Evolutionary conservation across 805 yeast species (phyloP).

Genomic region (Wickerhamiella azymoides): DNA sequence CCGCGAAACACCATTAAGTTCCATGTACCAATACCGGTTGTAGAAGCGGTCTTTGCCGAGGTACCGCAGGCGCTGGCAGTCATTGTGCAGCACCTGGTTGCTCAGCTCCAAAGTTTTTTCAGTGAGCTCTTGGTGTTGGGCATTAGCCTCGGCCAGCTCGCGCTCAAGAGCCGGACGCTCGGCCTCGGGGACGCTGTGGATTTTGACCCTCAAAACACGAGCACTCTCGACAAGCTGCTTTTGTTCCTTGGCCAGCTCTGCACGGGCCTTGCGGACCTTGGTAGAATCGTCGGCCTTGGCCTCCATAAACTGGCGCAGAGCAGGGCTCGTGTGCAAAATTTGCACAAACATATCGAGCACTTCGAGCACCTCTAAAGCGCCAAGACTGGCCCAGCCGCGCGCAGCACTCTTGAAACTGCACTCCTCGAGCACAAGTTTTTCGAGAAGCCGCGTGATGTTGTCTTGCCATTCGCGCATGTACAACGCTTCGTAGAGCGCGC

Average conservation of each 20-base stretch:
- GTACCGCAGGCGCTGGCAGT: conserved; percentile 59
- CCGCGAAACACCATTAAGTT: conserved; percentile 50
- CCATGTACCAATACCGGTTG: conserved; percentile 95
- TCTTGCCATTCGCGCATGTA: conserved; percentile 41
- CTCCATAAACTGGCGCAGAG: conserved; percentile 53
- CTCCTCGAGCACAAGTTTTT: conserved; percentile 40
- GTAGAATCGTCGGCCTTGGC: conserved; percentile 52
- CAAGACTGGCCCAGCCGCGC: conserved; percentile 42
- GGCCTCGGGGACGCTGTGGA: not conserved
- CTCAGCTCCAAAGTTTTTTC: conserved; percentile 42
- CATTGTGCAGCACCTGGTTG: conserved; percentile 36
- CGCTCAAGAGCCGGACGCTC: conserved; percentile 3
- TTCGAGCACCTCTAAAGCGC: conserved; percentile 40
- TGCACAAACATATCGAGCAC: conserved; percentile 51
- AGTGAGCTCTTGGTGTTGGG: conserved; percentile 34
- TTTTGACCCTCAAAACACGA: conserved; percentile 31
- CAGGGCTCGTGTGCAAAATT: conserved; percentile 42
- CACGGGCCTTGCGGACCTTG: conserved; percentile 46
- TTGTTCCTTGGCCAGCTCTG: conserved; percentile 51
- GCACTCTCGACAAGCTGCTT: conserved; percentile 40
- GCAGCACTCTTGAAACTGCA: conserved; percentile 33
- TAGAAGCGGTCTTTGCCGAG: conserved; percentile 73
- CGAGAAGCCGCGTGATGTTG: conserved; percentile 38
- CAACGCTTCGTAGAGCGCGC: conserved; percentile 49
- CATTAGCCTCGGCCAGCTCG: conserved; percentile 25